Evolutionary conservation across 2,329 filamentous ascomycete species (phyloP), one percentile per base, ranked within the genome.

Genomic region (Cladosporium sp.): DNA sequence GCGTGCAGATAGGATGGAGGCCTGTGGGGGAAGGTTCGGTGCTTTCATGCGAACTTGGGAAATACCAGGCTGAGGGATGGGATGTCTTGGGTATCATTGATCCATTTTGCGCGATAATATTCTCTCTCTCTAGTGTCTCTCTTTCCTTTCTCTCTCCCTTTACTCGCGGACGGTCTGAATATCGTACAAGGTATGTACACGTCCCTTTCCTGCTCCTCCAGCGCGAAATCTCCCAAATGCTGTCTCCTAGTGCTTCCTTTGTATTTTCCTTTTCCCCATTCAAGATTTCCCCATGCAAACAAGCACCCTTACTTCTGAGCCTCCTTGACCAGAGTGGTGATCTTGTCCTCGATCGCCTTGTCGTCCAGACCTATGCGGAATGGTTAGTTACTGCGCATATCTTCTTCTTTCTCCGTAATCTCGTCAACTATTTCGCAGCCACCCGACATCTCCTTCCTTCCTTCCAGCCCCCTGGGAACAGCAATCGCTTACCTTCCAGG

Each of bases 261-360:
- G n/a, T n/a, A n/a, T n/a, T n/a, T n/a, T n/a, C n/a, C 30, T 4
- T 32, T 32, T 32, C 30, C 30, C 30, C 29, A 9, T 30, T 32
- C 30, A 32, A 32, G 22, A 27, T 9, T 27, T 27, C 9, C 22
- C 22, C 22, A 27, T 27, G 22, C 22, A 4, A 16, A 25, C 13
- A 1, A 27, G 4, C 25, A 47, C 7, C 27, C 32, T 18, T 48
- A 48, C 45, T 48, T 12, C 29, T 25, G 15, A 25, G 30, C 65
- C 15, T 67, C 69, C 67, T 83, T 81, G 49, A 85, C 83, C 55
- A 88, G 67, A 45, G 74, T 72, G 50, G 81, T 79, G 58, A 88
- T 76, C 67, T 79, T 81, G 57, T 80, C 78, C 70, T 87, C 84
- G 55, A 88, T 86, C 59, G 83, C 78, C 68, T 85, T 80, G 67